Conservation (phyloP, 148 eudicot species). For the Diospyros kaki region DNA sequence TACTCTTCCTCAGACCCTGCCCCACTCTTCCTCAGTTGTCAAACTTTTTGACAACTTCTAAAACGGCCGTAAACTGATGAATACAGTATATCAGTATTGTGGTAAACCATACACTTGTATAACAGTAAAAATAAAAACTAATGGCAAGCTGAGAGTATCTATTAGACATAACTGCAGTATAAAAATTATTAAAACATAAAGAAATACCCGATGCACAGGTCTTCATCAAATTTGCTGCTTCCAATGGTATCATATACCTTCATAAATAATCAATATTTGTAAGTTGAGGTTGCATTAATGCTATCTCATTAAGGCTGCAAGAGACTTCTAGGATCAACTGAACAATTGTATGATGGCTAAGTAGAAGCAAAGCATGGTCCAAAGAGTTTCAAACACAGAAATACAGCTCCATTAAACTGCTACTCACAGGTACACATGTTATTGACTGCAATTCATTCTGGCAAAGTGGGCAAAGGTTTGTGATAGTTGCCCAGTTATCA, state of each 20-base stretch:
- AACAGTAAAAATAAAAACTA: no score
- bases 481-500: slow-evolving; percentile 94
- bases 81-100: neutral
- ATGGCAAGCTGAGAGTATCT: neutral
- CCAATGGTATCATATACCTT: slow-evolving; percentile 89
- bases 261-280: slow-evolving; percentile 15
- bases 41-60: neutral
- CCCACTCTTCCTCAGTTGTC: no score
- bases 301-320: neutral
- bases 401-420: slow-evolving; percentile 6
- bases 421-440: slow-evolving; percentile 95
- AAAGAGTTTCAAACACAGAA: slow-evolving; percentile 2
- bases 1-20: no score
- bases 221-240: slow-evolving; percentile 60
- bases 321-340: neutral
- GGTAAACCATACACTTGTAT: neutral
- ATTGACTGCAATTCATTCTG: slow-evolving; percentile 92
- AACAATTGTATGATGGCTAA: neutral
- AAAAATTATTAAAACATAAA: neutral
- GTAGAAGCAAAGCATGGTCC: neutral
- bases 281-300: slow-evolving; percentile 5
- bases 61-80: neutral
- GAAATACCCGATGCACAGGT: slow-evolving; percentile 52
- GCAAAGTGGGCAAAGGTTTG: slow-evolving; percentile 94
- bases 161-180: neutral